Conservation (phyloP, 2,329 filamentous ascomycete genomes). For the Aspergillus amoenus region DNA sequence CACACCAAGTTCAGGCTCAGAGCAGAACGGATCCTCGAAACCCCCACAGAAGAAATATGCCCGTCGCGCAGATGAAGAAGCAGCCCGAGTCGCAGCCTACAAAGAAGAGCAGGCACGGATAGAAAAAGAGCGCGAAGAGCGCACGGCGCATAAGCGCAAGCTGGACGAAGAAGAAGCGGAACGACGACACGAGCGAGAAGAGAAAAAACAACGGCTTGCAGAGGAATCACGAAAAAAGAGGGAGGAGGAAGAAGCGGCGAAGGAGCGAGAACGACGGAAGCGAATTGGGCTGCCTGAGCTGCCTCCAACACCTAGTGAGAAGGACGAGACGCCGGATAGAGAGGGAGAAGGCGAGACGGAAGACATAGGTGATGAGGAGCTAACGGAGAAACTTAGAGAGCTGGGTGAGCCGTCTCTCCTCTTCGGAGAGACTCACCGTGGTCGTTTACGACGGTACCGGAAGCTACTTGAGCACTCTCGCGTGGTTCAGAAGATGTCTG, state of each 20-base stretch:
- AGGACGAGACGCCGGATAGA: constrained; percentile 33
- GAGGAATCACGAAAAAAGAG: constrained; percentile 71
- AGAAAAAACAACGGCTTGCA: constrained; percentile 77
- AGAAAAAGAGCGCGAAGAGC: constrained; percentile 69
- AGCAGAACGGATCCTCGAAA: constrained; percentile 21
- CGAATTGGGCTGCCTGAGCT: constrained; percentile 78
- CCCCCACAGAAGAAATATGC: constrained; percentile 68
- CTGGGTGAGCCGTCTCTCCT: constrained; percentile 71
- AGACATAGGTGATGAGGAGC: constrained; percentile 68
- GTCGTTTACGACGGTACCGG: constrained; percentile 69
- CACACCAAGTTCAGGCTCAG: constrained; percentile 23
- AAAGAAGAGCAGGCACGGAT: constrained; percentile 74
- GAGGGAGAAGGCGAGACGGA: constrained; percentile 40
- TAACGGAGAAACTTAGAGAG: constrained; percentile 66
- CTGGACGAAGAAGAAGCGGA: constrained; percentile 80
- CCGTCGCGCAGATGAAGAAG: constrained; percentile 82
- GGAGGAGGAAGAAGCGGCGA: constrained; percentile 71
- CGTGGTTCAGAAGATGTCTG: constrained; percentile 50
- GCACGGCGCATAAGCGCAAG: constrained; percentile 77
- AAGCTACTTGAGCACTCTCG: constrained; percentile 53
- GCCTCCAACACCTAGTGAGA: constrained; percentile 37
- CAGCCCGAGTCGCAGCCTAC: constrained; percentile 76
- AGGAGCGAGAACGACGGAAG: constrained; percentile 71
- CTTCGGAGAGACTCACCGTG: constrained; percentile 77
- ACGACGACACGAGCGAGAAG: constrained; percentile 68